phyloP scores from a whole-genome alignment of 2,329 filamentous ascomycete species.

The Fusarium penzigii region DNA sequence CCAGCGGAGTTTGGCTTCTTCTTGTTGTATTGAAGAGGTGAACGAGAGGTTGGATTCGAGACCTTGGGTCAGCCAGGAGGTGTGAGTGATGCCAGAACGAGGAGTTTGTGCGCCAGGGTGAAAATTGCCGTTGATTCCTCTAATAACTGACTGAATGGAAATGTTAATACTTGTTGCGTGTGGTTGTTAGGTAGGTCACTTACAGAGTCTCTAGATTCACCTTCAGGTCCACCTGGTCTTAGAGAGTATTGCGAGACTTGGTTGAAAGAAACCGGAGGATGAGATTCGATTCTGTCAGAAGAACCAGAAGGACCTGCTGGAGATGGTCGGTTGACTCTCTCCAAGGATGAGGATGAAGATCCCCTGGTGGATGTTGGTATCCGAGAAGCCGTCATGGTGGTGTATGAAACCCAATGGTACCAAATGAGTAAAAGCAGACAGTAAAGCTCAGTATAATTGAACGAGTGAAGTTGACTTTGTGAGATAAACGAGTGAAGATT shows the following conservation, averaged over 20 bases:
- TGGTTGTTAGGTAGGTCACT: not conserved
- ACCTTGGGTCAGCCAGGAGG: slow-evolving; percentile 35
- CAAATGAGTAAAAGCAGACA: too few relatives aligned
- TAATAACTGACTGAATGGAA: slow-evolving; percentile 33
- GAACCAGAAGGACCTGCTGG: not conserved
- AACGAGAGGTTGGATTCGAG: slow-evolving; percentile 38
- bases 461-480: not conserved
- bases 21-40: slow-evolving; percentile 37
- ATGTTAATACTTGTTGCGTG: not conserved
- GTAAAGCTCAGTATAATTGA: not conserved
- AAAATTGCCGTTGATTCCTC: slow-evolving; percentile 34
- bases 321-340: slow-evolving; percentile 4
- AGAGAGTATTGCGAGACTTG: slow-evolving; percentile 16
- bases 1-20: slow-evolving; percentile 43
- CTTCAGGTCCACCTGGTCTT: slow-evolving; percentile 10
- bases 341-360: slow-evolving; percentile 19
- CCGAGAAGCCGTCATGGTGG: slow-evolving; percentile 12
- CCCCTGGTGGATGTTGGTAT: slow-evolving; percentile 11
- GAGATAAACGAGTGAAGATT: not conserved
- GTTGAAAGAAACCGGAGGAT: slow-evolving; percentile 11
- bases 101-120: slow-evolving; percentile 35
- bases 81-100: slow-evolving; percentile 31
- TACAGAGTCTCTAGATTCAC: slow-evolving; percentile 33
- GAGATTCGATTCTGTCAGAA: not conserved
- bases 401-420: not conserved